Base-by-base conservation (phyloP, 306 rosid species). In the Ammopiptanthus mongolicus region DNA sequence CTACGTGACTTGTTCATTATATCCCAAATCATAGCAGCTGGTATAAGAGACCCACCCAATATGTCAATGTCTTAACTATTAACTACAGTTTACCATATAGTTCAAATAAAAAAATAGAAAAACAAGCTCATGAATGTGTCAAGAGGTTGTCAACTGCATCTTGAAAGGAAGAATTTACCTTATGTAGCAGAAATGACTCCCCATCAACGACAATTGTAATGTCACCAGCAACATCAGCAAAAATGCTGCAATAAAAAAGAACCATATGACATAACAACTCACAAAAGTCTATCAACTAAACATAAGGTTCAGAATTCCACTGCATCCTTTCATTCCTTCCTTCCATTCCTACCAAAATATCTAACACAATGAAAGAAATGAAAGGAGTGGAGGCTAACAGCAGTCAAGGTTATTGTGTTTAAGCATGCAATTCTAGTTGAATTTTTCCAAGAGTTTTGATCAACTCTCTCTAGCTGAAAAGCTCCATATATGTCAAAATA, bases 221-320 rank as follows among this genome's bases (percentile, higher is more conserved):
- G 82, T 93, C 98, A 37, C 95, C 97, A 41, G 98, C 95, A 69
- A 93, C 96, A 82, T 90, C 98, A 55, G 97, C 89, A 83, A 93
- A 93, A 76, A 93, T 91, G 44, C 98, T 93, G 76, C 77, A 23
- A 25, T 7, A 5, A 63, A 59, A 33, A 69, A 39, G 29, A 56
- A 48, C 50, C 57, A 56, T 17, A 41, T 44, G 41, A 44, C 8
- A 42, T 59, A 39, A 75, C 13, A 33, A 34, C n/a, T 21, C 69
- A 67, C 17, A 65, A 65, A 77, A 79, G 8, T 37, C 33, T 28
- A 33, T 42, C 46, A 34, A 52, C 25, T 18, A n/a, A 56, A 41
- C 36, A 47, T 3, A 19, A 11, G 64, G 44, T 62, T 42, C 42
- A 50, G 31, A 78, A 39, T 15, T 52, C 23, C 59, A 25, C 17